Evolutionary conservation across 78 protist genomes (phyloP).

Genomic region (Pigoraptor vietnamica): DNA sequence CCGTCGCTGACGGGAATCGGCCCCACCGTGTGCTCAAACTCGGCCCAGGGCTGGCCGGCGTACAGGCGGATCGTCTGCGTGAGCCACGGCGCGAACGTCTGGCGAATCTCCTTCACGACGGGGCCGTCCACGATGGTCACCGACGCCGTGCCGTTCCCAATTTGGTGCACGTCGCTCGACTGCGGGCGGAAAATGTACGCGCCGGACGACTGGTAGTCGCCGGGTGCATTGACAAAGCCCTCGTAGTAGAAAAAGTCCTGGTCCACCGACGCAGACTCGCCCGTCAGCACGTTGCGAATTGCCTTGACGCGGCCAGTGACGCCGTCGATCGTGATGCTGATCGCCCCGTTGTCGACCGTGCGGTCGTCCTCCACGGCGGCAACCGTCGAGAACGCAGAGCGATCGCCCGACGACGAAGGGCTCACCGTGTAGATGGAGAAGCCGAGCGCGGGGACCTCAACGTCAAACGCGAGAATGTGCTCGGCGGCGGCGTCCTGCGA

Average conservation of each 20-base stretch:
- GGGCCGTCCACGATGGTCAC: neutral
- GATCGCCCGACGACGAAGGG: neutral
- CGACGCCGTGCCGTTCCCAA: neutral
- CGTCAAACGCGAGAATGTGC: neutral
- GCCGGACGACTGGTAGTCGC: conserved; percentile 57
- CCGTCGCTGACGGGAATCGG: conserved; percentile 60
- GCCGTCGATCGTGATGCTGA: conserved; percentile 17
- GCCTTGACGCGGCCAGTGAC: conserved; percentile 26
- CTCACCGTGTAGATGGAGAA: conserved; percentile 14
- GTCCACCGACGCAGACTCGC: neutral
- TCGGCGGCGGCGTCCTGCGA: neutral
- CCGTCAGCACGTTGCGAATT: conserved; percentile 19
- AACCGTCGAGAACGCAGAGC: neutral
- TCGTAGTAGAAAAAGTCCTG: conserved; percentile 44
- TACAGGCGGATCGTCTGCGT: conserved; percentile 42
- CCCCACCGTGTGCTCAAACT: conserved; percentile 54
- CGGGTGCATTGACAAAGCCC: conserved; percentile 17
- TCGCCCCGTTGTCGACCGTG: conserved; percentile 21
- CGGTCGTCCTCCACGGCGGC: neutral
- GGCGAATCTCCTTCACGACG: conserved; percentile 9
- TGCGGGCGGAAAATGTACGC: conserved; percentile 84
- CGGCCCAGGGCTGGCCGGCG: conserved; percentile 2
- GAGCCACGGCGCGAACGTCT: conserved; percentile 12
- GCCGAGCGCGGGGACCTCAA: conserved; percentile 26
- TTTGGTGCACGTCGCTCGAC: neutral